Conservation (phyloP, 1,139 yeast genomes). For the Pichia kudriavzevii region DNA sequence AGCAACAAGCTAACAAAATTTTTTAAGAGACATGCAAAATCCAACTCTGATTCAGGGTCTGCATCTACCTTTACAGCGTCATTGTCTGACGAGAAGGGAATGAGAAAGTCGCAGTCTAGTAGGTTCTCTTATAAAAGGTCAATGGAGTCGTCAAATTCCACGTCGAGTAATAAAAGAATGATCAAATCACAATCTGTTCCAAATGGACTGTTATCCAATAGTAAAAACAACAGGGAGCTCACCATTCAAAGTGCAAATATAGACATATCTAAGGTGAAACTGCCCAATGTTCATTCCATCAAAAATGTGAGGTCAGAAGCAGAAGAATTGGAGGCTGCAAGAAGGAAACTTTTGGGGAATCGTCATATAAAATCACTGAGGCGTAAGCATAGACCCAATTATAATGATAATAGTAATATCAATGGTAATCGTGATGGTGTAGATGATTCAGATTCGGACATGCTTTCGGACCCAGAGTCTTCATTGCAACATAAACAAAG, state of each 20-base stretch:
- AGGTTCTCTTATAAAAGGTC: conserved; percentile 2
- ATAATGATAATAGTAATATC: too few relatives aligned
- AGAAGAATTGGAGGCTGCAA: conserved; percentile 11
- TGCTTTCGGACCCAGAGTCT: too few relatives aligned
- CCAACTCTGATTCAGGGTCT: background rate
- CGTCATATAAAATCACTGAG: too few relatives aligned
- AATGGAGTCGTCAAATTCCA: background rate
- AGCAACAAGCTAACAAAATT: conserved; percentile 6
- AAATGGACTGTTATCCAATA: conserved; percentile 1
- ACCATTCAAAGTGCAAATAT: conserved; percentile 1
- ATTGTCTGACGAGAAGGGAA: background rate
- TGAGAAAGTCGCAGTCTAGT: background rate
- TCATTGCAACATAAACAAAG: too few relatives aligned
- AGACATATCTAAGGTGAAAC: conserved; percentile 8
- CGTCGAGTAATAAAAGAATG: conserved; percentile 5
- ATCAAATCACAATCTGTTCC: conserved; percentile 16
- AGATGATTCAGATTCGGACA: too few relatives aligned
- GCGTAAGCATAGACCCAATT: too few relatives aligned
- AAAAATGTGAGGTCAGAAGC: conserved; percentile 3
- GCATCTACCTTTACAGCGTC: background rate
- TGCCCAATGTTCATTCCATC: conserved; percentile 10
- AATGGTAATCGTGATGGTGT: too few relatives aligned
- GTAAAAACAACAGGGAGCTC: background rate
- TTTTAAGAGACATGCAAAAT: conserved; percentile 11
- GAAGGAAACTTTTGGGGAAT: conserved; percentile 12